Conservation (phyloP, 192 early-diverging fungal species). For the Glomus cerebriforme region DNA sequence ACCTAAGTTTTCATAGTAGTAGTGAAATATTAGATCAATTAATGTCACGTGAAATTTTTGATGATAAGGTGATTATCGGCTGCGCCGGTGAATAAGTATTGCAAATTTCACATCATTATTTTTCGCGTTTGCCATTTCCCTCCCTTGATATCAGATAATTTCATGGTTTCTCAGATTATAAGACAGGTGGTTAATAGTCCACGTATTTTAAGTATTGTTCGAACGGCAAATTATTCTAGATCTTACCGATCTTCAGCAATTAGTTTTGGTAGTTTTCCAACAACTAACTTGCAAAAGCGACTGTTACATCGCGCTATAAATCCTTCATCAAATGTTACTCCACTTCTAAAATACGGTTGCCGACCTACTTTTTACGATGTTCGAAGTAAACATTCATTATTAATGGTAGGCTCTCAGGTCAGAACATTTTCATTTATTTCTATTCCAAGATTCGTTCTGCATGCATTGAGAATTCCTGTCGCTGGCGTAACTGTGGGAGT, state of each 20-base stretch:
- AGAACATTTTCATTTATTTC: constrained; percentile 31
- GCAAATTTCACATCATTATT: background rate
- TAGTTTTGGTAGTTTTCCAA: background rate
- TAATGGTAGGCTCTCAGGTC: background rate
- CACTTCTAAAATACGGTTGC: background rate
- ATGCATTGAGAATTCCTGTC: constrained; percentile 58
- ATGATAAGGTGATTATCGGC: no score
- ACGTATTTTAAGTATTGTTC: background rate
- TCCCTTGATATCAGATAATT: background rate
- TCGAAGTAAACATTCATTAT: background rate
- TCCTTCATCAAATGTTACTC: background rate
- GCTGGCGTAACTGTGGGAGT: constrained; percentile 58
- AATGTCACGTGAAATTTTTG: no score
- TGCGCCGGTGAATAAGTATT: no score
- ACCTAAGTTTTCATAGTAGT: no score
- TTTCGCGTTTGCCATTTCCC: background rate
- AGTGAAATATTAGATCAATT: no score
- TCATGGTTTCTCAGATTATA: background rate
- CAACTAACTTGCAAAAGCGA: background rate
- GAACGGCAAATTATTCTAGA: background rate
- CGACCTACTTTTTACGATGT: background rate
- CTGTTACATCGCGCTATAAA: background rate
- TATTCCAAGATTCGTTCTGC: constrained; percentile 46
- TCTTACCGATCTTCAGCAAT: background rate
- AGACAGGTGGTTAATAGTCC: background rate